Evolutionary conservation across 2,329 filamentous ascomycete species (phyloP).

Genomic region (Aspergillus latus): DNA sequence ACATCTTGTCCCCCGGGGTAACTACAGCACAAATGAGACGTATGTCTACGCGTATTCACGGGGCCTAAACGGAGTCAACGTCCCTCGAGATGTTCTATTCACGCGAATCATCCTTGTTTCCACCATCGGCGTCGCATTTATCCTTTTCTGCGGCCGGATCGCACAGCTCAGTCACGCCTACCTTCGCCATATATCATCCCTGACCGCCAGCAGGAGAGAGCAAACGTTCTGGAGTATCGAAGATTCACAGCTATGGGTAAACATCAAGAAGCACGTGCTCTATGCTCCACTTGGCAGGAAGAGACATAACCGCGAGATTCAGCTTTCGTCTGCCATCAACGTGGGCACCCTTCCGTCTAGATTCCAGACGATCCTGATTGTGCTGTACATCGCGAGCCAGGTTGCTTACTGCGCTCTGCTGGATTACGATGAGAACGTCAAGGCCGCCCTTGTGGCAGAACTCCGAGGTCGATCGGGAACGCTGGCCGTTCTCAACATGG

Average conservation of each 20-base stretch:
- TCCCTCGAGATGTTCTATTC: slow-evolving; percentile 41
- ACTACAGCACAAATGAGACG: slow-evolving; percentile 36
- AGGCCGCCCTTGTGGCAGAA: slow-evolving; percentile 68
- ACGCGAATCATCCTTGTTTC: slow-evolving; percentile 43
- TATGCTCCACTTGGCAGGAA: slow-evolving; percentile 70
- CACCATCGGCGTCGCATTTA: slow-evolving; percentile 34
- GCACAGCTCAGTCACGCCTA: slow-evolving; percentile 47
- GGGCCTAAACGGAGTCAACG: slow-evolving; percentile 40
- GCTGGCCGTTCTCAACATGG: slow-evolving; percentile 83
- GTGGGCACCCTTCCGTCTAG: slow-evolving; percentile 78
- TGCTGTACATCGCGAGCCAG: slow-evolving; percentile 69
- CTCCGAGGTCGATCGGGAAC: slow-evolving; percentile 82
- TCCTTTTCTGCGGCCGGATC: slow-evolving; percentile 42
- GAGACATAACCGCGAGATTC: slow-evolving; percentile 73
- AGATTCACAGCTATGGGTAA: slow-evolving; percentile 42
- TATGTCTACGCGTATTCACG: slow-evolving; percentile 44
- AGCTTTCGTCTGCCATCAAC: slow-evolving; percentile 65
- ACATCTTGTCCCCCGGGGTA: slow-evolving; percentile 26
- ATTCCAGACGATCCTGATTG: slow-evolving; percentile 69
- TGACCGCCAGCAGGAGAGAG: slow-evolving; percentile 36
- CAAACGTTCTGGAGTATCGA: slow-evolving; percentile 50
- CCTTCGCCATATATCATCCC: slow-evolving; percentile 45
- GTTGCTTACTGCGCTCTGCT: slow-evolving; percentile 66
- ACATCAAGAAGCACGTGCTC: slow-evolving; percentile 48
- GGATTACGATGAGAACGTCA: slow-evolving; percentile 44